These are phyloP conservation scores for Penicillium sp. DNA, from an alignment of 2,329 filamentous ascomycete species.

Conservation along the genomic window DNA sequence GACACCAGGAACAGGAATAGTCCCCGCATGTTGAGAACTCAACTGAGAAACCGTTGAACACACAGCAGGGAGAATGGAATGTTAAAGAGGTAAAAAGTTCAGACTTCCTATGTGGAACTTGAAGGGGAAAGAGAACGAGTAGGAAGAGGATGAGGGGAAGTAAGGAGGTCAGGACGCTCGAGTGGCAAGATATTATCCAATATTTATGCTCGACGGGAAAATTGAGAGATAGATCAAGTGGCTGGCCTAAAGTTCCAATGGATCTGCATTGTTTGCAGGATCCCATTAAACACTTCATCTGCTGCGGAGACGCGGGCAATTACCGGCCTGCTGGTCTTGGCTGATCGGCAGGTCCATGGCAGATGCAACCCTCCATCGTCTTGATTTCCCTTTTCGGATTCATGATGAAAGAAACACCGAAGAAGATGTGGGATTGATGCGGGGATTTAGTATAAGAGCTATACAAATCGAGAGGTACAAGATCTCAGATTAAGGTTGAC, in stretches of 20 bases:
- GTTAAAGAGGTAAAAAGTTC: not conserved
- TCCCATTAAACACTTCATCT: not conserved
- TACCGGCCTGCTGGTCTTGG: conserved; percentile 13
- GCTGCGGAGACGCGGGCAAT: conserved; percentile 7
- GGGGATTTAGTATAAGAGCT: not conserved
- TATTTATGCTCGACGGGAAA: not conserved
- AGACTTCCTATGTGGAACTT: not conserved
- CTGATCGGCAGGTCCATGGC: conserved; percentile 11
- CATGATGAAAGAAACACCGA: not conserved
- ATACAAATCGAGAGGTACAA: not conserved
- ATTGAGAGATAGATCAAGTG: conserved; percentile 1
- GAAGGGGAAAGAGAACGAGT: not conserved
- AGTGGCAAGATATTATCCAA: conserved; percentile 10
- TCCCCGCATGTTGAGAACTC: conserved; percentile 25
- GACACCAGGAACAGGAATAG: conserved; percentile 27
- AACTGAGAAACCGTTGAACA: conserved; percentile 5
- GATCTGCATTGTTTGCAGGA: not conserved
- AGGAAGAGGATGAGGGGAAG: not conserved
- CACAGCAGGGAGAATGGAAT: not conserved
- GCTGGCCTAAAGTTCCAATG: not conserved
- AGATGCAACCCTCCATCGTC: not conserved
- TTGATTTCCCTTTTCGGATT: not conserved
- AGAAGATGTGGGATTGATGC: not conserved
- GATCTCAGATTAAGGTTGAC: not conserved
- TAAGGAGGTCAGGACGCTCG: not conserved